Evolutionary conservation across 768 basidiomycete species (phyloP).

Genomic region (Macrolepiota fuliginosa): DNA sequence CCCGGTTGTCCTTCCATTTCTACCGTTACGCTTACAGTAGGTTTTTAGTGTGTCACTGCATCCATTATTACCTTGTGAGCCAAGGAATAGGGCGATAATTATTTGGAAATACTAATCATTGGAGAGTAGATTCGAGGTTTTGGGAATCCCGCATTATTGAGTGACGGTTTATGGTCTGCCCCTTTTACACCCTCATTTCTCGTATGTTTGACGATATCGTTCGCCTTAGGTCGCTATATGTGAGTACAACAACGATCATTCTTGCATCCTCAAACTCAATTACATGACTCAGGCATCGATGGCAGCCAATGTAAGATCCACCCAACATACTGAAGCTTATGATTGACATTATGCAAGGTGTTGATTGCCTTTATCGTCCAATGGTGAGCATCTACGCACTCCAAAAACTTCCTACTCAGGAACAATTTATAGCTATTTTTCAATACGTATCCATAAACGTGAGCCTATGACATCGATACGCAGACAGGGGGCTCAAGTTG

Average conservation of each 20-base stretch:
- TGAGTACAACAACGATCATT: constrained; percentile 17
- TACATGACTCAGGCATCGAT: constrained; percentile 29
- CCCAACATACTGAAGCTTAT: neutral
- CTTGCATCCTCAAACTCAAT: neutral
- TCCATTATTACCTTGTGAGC: constrained; percentile 42
- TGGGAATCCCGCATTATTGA: constrained; percentile 24
- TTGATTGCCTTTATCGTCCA: constrained; percentile 41
- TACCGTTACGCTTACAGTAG: neutral
- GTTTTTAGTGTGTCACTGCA: constrained; percentile 36
- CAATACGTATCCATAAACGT: constrained; percentile 36
- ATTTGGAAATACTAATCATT: neutral
- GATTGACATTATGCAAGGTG: constrained; percentile 24
- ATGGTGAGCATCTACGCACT: constrained; percentile 25
- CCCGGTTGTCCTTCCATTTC: neutral
- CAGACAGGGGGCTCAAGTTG: neutral
- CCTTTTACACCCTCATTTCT: neutral
- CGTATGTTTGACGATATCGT: neutral
- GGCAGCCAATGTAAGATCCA: constrained; percentile 31
- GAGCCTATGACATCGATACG: neutral
- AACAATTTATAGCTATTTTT: constrained; percentile 32
- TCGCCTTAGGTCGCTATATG: constrained; percentile 32
- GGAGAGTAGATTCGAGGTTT: constrained; percentile 35
- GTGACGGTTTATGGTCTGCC: constrained; percentile 37
- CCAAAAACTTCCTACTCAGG: neutral
- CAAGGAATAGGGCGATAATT: neutral